Percentiles rank a stretch among this genome's conserved stretches.
Conservation (phyloP, 164 flowering plant genomes). For the Berberis thunbergii region DNA sequence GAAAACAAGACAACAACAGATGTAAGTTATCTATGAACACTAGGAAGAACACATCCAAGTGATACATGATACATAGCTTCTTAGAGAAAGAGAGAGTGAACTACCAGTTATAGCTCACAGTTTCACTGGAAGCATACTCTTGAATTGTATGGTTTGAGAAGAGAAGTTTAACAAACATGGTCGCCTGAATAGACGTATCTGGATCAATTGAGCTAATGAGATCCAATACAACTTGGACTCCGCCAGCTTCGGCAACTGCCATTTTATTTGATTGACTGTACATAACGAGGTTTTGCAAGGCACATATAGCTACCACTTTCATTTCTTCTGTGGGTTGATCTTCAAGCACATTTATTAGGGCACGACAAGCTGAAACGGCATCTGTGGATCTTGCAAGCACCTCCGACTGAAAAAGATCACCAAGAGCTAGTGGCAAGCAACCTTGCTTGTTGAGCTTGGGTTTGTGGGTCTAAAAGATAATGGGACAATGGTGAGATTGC, state of each 20-base stretch:
- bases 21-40: too few relatives aligned
- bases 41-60: too few relatives aligned
- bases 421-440: constrained; percentile 92
- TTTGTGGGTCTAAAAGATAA: constrained; percentile 95
- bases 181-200: constrained; percentile 94
- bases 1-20: too few relatives aligned
- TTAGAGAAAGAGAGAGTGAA: not conserved
- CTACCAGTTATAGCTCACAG: constrained; percentile 93
- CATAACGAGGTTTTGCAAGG: constrained; percentile 97
- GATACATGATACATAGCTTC: too few relatives aligned
- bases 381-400: constrained; percentile 75
- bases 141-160: constrained; percentile 94
- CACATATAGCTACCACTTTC: constrained; percentile 98
- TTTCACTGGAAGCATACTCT: constrained; percentile 97
- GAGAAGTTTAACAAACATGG: constrained; percentile 88
- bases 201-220: constrained; percentile 84
- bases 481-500: constrained; percentile 89
- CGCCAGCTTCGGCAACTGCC: constrained; percentile 99
- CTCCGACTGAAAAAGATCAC: constrained; percentile 95
- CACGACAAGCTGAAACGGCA: constrained; percentile 96
- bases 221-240: constrained; percentile 92
- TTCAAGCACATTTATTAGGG: constrained; percentile 90
- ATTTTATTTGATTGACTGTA: constrained; percentile 89
- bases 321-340: constrained; percentile 99
- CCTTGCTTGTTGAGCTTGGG: constrained; percentile 93